Evolutionary conservation across 1,284 basidiomycete species (phyloP), one percentile per base, ranked within the genome.

Genomic region (Pseudozyma sp.): DNA sequence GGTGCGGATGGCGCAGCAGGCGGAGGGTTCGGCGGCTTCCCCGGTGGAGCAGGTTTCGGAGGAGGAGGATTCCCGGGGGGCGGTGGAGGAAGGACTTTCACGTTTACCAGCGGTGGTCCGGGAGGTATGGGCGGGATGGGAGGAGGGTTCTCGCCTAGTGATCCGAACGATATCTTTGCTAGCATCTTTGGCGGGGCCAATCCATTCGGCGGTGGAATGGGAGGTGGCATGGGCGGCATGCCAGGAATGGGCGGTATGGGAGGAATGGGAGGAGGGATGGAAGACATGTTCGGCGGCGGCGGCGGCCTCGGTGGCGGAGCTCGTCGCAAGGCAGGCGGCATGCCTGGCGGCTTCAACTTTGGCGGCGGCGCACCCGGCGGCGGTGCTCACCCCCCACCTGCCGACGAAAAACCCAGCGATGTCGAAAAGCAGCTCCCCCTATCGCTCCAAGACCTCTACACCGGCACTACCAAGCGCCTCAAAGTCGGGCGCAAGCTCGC

Each of bases 91-190:
- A 66, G 73, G 33, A 76, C 77, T 5, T 81, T 81, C 51, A 73
- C 68, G 6, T 82, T 81, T 53, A 63, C 71, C 2, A 54, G 54
- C 14, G 66, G 68, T 40, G 68, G 52, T 30, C 59, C 64, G 2
- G 69, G 66, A 5, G 56, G 66, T 4, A 53, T 64, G 45, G 68
- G 72, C 16, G 81, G 75, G 0, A 62, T 58, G 31, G 78, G 81
- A n/a, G 78, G 81, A 14, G 81, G 81, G 1, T 84, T 83, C 74
- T 70, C 61, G 9, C 82, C 82, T 0, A 87, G 89, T 34, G 95
- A 98, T 84, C 94, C 95, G 13, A 90, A 93, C 74, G 92, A 91
- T 81, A 91, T 98, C 84, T 98, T 98, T 85, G 92, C 93, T 90
- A 92, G 85, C 44, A 81, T 82, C 60, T 83, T 83, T 67, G 81